phyloP scores from a whole-genome alignment of 2,329 filamentous ascomycete genomes.

The Orbilia quercus region DNA sequence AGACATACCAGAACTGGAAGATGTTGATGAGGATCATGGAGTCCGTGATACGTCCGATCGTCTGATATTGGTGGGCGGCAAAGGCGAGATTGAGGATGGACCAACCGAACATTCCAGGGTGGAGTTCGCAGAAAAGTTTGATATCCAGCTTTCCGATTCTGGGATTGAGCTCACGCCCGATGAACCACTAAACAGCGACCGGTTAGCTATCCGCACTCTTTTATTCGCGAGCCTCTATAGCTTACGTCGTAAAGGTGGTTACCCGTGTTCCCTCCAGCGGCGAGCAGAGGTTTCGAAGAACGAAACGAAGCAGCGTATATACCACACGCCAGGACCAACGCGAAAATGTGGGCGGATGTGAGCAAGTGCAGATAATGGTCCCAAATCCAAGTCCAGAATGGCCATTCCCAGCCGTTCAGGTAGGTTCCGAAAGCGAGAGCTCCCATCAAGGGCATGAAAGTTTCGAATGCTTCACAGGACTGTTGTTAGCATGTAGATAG shows the following conservation, averaged over 20 bases:
- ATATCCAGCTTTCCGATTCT: constrained; percentile 89
- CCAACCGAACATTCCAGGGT: constrained; percentile 92
- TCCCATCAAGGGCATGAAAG: constrained; percentile 73
- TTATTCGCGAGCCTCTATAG: not conserved
- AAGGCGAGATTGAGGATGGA: constrained; percentile 85
- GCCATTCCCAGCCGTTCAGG: constrained; percentile 79
- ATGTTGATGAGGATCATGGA: constrained; percentile 82
- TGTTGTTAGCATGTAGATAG: too few species aligned
- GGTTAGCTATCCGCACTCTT: not conserved
- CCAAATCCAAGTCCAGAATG: constrained; percentile 91
- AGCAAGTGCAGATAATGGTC: constrained; percentile 89
- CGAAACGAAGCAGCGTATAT: constrained; percentile 88
- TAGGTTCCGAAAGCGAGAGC: constrained; percentile 78
- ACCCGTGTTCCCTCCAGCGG: constrained; percentile 81
- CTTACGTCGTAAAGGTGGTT: constrained; percentile 82
- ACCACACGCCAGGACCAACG: constrained; percentile 77
- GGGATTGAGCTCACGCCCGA: constrained; percentile 93
- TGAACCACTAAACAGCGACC: constrained; percentile 73
- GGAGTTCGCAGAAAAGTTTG: constrained; percentile 87
- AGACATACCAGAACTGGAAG: constrained; percentile 82
- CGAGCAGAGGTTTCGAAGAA: constrained; percentile 75
- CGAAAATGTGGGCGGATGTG: constrained; percentile 82
- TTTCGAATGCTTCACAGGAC: constrained; percentile 31
- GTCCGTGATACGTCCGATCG: constrained; percentile 83
- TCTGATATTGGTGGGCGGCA: constrained; percentile 87